Percentiles rank a stretch among this genome's conserved stretches.
These are phyloP conservation scores for Terfezia claveryi DNA, from an alignment of 495 filamentous ascomycete genomes.

Conservation along the genomic window DNA sequence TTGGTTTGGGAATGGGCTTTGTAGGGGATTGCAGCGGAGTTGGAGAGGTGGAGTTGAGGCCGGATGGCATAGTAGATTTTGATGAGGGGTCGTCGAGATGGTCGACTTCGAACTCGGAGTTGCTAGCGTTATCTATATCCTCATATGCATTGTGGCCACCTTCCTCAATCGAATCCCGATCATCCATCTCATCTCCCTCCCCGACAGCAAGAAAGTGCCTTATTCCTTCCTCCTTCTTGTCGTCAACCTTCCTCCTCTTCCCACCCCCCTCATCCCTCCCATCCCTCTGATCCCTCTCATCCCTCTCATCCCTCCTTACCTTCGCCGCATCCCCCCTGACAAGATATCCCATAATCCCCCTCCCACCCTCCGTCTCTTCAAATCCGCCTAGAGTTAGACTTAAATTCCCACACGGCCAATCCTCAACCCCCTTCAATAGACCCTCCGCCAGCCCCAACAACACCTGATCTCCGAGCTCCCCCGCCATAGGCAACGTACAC, in stretches of 20 bases:
- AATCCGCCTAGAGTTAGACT: constrained; percentile 73
- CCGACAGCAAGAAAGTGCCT: constrained; percentile 32
- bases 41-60: not conserved
- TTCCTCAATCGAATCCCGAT: not conserved
- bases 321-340: constrained; percentile 57
- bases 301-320: constrained; percentile 20
- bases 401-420: constrained; percentile 72
- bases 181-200: constrained; percentile 2
- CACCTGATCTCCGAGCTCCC: constrained; percentile 43
- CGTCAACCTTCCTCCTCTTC: constrained; percentile 29
- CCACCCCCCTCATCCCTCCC: constrained; percentile 13
- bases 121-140: not conserved
- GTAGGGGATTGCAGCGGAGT: constrained; percentile 13
- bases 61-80: not conserved
- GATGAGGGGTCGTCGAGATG: not conserved
- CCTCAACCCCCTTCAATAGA: constrained; percentile 51
- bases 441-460: constrained; percentile 57
- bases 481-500: constrained; percentile 45
- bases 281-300: constrained; percentile 17
- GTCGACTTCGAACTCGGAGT: not conserved
- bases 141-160: not conserved
- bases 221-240: constrained; percentile 30
- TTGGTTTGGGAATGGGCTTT: not conserved
- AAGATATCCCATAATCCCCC: constrained; percentile 66
- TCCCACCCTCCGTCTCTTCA: constrained; percentile 59